phyloP scores from a whole-genome alignment of 2,329 filamentous ascomycete genomes.

The Gliomastix tumulicola region DNA sequence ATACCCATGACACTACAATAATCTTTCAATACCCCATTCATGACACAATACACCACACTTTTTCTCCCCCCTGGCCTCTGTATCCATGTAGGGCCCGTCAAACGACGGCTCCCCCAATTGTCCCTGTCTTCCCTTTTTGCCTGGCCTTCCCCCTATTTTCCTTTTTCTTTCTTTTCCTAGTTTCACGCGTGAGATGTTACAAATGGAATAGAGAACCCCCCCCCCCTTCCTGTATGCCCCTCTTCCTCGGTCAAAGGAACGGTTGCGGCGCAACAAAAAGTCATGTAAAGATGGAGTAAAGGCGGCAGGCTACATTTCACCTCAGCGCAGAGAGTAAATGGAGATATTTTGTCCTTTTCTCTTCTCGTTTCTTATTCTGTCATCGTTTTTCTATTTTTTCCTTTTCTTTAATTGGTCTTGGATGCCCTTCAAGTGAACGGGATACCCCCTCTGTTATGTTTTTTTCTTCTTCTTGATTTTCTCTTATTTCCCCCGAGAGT shows the following conservation, averaged over 20 bases:
- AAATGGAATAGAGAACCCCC: too few relatives aligned
- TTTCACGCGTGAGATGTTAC: slow-evolving; percentile 14
- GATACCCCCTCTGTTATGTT: too few relatives aligned
- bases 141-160: slow-evolving; percentile 3
- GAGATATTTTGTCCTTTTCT: slow-evolving; percentile 2
- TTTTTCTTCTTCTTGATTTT: too few relatives aligned
- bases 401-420: neutral
- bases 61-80: slow-evolving; percentile 5
- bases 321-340: too few relatives aligned
- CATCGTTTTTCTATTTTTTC: neutral
- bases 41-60: slow-evolving; percentile 15
- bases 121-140: too few relatives aligned
- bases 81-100: neutral
- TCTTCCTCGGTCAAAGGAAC: slow-evolving; percentile 9
- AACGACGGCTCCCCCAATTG: neutral
- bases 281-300: slow-evolving; percentile 28
- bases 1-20: slow-evolving; percentile 25
- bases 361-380: slow-evolving; percentile 1
- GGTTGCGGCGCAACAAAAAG: slow-evolving; percentile 22
- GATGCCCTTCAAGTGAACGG: slow-evolving; percentile 4
- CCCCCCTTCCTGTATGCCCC: slow-evolving; percentile 6
- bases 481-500: too few relatives aligned
- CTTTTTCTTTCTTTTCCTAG: slow-evolving; percentile 5
- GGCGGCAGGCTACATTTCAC: neutral
- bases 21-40: slow-evolving; percentile 27